Evolutionary conservation across 345 rosid genomes (phyloP).

Genomic region (Erysimum cheiranthoides): DNA sequence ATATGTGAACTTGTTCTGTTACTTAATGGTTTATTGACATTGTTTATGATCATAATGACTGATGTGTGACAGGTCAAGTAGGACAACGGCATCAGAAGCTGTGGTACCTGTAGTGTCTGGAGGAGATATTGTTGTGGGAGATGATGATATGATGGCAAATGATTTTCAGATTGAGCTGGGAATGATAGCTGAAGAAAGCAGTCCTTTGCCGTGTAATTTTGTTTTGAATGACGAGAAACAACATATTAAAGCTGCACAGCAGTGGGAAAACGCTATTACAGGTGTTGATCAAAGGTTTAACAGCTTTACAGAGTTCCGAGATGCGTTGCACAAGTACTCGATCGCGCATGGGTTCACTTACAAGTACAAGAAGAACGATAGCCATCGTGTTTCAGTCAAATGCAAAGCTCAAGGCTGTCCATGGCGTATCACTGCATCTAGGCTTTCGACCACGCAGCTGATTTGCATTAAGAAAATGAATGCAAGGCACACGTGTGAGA

Average conservation of each 20-base stretch:
- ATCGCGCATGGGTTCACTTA: constrained; percentile 88
- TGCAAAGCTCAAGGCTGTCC: constrained; percentile 88
- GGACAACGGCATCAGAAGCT: constrained; percentile 68
- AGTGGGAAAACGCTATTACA: constrained; percentile 87
- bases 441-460: constrained; percentile 79
- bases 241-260: constrained; percentile 58
- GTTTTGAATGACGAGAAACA: constrained; percentile 55
- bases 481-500: constrained; percentile 76
- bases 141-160: constrained; percentile 24
- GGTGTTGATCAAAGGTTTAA: constrained; percentile 90
- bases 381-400: constrained; percentile 86
- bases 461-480: constrained; percentile 91
- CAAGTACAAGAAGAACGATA: constrained; percentile 89
- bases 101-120: constrained; percentile 55
- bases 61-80: constrained; percentile 63
- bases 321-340: constrained; percentile 85
- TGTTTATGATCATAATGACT: constrained; percentile 27
- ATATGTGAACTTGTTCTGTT: neutral
- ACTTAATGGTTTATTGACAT: neutral
- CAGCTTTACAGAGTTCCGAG: constrained; percentile 80
- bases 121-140: constrained; percentile 41
- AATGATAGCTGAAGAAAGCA: constrained; percentile 43
- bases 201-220: constrained; percentile 50
- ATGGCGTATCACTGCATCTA: constrained; percentile 91
- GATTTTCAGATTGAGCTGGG: constrained; percentile 42